phyloP scores from a whole-genome alignment of 176 grass and related monocot genomes.

The Musa beccarii region DNA sequence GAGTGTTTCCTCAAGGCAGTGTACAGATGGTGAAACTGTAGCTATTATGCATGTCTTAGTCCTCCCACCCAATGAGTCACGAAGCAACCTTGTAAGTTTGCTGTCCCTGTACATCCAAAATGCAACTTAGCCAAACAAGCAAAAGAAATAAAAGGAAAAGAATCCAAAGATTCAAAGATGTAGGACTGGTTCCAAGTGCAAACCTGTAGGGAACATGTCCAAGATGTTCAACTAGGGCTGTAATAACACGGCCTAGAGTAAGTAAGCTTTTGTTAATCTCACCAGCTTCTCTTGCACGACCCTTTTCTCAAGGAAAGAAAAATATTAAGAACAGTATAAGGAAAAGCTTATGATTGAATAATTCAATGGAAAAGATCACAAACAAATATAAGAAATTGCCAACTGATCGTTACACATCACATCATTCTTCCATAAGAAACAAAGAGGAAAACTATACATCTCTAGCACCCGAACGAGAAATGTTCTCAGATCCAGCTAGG shows the following conservation, averaged over 20 bases:
- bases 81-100: constrained; percentile 82
- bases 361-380: neutral
- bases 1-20: constrained; percentile 92
- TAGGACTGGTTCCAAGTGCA: constrained; percentile 17
- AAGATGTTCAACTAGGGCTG: constrained; percentile 88
- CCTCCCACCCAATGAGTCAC: constrained; percentile 92
- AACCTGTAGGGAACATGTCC: constrained; percentile 96
- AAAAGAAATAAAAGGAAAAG: neutral
- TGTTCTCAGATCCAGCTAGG: constrained; percentile 93
- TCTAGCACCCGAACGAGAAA: constrained; percentile 89
- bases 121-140: constrained; percentile 13
- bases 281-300: constrained; percentile 91
- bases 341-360: neutral
- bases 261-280: constrained; percentile 99
- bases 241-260: constrained; percentile 94
- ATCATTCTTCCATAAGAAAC: neutral
- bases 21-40: constrained; percentile 92
- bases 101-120: constrained; percentile 67
- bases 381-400: constrained; percentile 4
- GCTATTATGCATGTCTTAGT: constrained; percentile 99
- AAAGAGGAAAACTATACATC: constrained; percentile 43
- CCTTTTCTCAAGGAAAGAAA: constrained; percentile 36
- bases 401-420: neutral
- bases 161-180: constrained; percentile 2
- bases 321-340: neutral